phyloP scores from a whole-genome alignment of 768 basidiomycete genomes.

The Mycena polygramma region DNA sequence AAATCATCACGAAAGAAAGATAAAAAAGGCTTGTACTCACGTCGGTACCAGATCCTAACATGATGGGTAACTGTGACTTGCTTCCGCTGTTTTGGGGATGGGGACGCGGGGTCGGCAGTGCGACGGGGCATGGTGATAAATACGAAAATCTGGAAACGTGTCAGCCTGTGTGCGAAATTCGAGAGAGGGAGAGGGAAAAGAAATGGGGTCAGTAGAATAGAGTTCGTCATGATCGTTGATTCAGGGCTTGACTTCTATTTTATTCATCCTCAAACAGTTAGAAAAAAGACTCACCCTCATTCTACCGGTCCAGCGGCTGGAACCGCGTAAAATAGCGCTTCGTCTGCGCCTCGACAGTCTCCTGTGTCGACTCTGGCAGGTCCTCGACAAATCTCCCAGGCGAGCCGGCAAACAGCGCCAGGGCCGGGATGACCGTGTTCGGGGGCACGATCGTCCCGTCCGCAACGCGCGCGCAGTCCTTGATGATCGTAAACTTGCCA shows the following conservation, averaged over 20 bases:
- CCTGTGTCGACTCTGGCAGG: slow-evolving; percentile 94
- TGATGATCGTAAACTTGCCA: slow-evolving; percentile 96
- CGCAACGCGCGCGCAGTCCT: slow-evolving; percentile 92
- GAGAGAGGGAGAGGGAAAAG: background rate
- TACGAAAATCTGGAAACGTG: background rate
- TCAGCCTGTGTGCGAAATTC: background rate
- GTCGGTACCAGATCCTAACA: too few species aligned
- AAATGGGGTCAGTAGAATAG: slow-evolving; percentile 29
- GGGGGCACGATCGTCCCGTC: slow-evolving; percentile 93
- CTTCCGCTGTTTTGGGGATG: too few species aligned
- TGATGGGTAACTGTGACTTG: too few species aligned
- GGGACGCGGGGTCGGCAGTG: too few species aligned
- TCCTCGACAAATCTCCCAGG: slow-evolving; percentile 90
- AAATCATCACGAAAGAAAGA: too few species aligned
- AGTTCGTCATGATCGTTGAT: slow-evolving; percentile 36
- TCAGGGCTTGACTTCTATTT: slow-evolving; percentile 47
- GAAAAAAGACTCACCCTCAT: slow-evolving; percentile 20
- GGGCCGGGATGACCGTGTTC: slow-evolving; percentile 91
- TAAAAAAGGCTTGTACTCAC: too few species aligned
- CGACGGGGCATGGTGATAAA: too few species aligned
- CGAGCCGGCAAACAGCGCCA: slow-evolving; percentile 88
- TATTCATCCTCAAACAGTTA: slow-evolving; percentile 31
- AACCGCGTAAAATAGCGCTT: slow-evolving; percentile 91
- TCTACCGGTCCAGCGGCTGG: slow-evolving; percentile 64
- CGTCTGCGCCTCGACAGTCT: slow-evolving; percentile 87